These are phyloP conservation scores for Penicillium sp. DNA, from an alignment of 2,329 filamentous ascomycete species.

Conservation along the genomic window DNA sequence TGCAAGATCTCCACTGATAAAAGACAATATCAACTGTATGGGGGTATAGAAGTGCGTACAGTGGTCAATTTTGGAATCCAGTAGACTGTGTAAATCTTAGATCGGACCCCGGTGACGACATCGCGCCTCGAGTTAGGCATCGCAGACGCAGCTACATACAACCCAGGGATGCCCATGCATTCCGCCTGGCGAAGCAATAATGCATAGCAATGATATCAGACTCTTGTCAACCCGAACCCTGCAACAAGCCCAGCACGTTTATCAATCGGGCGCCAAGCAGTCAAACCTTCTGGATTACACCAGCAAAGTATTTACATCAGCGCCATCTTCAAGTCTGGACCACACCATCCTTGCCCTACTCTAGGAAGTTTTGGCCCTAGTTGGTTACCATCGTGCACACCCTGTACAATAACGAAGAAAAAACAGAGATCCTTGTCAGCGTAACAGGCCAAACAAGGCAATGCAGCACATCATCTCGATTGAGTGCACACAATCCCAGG, in stretches of 20 bases:
- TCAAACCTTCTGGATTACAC: not conserved
- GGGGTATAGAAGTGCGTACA: not conserved
- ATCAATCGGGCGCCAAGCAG: not conserved
- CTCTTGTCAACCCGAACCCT: slow-evolving; percentile 9
- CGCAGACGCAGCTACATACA: too few species aligned
- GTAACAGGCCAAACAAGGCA: not conserved
- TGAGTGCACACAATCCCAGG: not conserved
- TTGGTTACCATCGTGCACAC: too few species aligned
- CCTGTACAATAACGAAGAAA: not conserved
- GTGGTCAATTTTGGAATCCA: not conserved
- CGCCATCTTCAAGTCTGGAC: not conserved
- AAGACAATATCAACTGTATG: not conserved
- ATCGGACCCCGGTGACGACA: not conserved
- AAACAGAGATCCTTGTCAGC: not conserved
- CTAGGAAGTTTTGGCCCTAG: too few species aligned
- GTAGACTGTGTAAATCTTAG: not conserved
- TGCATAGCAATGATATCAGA: not conserved
- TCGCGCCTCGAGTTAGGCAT: not conserved
- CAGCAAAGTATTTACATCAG: not conserved
- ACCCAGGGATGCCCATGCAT: too few species aligned
- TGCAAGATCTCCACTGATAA: not conserved
- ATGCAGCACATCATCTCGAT: not conserved
- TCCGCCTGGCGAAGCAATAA: not conserved
- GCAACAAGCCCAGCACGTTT: slow-evolving; percentile 9
- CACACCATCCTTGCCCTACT: not conserved